A percentile compares a stretch with the other conserved stretches of the same genome.
Conservation (phyloP, 2,329 filamentous ascomycete species). For the Verticillium isaacii region DNA sequence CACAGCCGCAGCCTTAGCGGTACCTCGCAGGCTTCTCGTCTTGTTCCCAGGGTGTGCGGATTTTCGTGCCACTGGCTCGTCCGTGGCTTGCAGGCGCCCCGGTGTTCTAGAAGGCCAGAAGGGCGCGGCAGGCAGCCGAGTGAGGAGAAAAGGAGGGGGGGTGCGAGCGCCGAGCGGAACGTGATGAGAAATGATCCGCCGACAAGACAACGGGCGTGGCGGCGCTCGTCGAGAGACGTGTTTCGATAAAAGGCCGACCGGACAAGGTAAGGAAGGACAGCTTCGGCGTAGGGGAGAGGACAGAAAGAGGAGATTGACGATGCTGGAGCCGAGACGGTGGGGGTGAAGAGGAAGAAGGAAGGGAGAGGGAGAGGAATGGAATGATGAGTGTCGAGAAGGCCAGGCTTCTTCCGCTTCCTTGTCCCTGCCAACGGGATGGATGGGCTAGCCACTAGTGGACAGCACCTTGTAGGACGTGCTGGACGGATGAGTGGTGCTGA, state of each 20-base stretch:
- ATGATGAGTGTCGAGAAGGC: slow-evolving; percentile 7
- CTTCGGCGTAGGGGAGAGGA: not conserved
- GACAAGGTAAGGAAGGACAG: not conserved
- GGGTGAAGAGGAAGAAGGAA: slow-evolving; percentile 2
- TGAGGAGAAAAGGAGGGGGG: not conserved
- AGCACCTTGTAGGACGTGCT: not conserved
- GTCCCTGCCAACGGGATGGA: not conserved
- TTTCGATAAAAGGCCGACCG: not conserved
- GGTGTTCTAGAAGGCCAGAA: slow-evolving; percentile 2
- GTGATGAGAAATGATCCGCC: not conserved
- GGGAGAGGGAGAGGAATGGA: not conserved
- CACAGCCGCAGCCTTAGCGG: not conserved
- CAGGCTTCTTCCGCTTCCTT: slow-evolving; percentile 5
- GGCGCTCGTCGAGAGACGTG: no score
- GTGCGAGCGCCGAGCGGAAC: not conserved
- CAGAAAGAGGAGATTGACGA: not conserved
- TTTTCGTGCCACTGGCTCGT: not conserved
- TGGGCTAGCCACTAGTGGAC: not conserved
- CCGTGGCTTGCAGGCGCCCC: slow-evolving; percentile 1
- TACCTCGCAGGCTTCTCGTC: not conserved
- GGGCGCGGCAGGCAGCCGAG: not conserved
- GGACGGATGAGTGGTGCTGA: no score
- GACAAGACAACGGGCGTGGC: not conserved
- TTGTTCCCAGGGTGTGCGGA: not conserved
- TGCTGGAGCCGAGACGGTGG: not conserved